Evolutionary conservation across 2,329 filamentous ascomycete genomes (phyloP), one percentile per base, ranked within the genome.

Genomic region (Venturia oleaginea): DNA sequence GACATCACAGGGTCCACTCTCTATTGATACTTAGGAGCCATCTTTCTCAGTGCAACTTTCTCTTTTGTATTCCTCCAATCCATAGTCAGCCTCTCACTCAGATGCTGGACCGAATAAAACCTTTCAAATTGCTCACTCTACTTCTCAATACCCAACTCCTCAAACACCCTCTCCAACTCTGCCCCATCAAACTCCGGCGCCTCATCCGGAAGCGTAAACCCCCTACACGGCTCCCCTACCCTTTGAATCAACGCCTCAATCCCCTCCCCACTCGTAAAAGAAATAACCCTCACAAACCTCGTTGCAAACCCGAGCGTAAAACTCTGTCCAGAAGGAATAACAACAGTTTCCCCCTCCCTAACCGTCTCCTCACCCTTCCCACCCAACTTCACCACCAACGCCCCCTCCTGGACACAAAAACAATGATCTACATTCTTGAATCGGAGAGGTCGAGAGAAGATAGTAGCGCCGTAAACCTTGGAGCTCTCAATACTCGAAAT

Each of bases 381-480:
- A 64, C 74, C 72, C 34, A 83, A 64, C 42, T 69, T 72, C 4
- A 84, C 75, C 19, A 70, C 72, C 4, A 83, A 68, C 0, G 74
- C 67, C 0, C 82, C 82, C 65, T 83, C 81, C 51, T 76, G 71
- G 0, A 83, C 75, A 63, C 74, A 77, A 59, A 85, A 74, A 62
- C 80, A 83, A 69, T 85, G 83, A 67, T 84, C 82, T 1, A 81
- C 80, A 0, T 70, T 70, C 0, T 70, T 63, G 66, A 84, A 85
- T 0, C 72, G 75, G 37, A 83, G 65, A 71, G 69, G 0, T 68
- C 69, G 3, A 81, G 74, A 0, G 77, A 65, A 5, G 75, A 74
- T 11, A 69, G 68, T 65, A 80, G 79, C 0, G 72, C 66, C 63
- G 70, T 73, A 1, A 74, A 79, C 4, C 2, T 17, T 11, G 0